These are phyloP conservation scores for Irpex rosettiformis DNA, from an alignment of 1,284 basidiomycete genomes.

Conservation along the genomic window DNA sequence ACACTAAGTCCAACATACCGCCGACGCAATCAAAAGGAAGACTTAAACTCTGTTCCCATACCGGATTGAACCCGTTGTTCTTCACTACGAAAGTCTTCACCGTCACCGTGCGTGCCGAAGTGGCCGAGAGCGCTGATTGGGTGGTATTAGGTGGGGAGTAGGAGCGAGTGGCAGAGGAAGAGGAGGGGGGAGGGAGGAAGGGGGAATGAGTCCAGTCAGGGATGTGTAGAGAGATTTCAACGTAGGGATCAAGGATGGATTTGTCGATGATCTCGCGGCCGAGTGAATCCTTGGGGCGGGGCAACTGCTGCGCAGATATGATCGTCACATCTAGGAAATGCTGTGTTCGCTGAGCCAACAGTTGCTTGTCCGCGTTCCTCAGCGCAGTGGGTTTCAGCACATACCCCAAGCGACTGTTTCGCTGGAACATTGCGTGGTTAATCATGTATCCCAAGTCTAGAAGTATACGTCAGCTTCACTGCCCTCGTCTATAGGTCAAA, in stretches of 20 bases:
- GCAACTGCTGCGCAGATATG: slow-evolving; percentile 93
- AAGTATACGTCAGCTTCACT: not conserved
- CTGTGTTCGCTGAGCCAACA: slow-evolving; percentile 50
- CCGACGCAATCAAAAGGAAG: slow-evolving; percentile 75
- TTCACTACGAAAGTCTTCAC: slow-evolving; percentile 62
- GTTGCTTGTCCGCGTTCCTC: slow-evolving; percentile 61
- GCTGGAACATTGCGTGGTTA: slow-evolving; percentile 93
- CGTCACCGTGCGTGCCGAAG: slow-evolving; percentile 45
- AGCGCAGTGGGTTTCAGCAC: slow-evolving; percentile 88
- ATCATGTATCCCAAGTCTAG: slow-evolving; percentile 85
- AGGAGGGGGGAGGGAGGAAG: slow-evolving; percentile 22
- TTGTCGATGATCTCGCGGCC: slow-evolving; percentile 63
- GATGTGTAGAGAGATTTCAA: slow-evolving; percentile 75
- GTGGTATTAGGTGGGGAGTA: slow-evolving; percentile 21
- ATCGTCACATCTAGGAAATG: slow-evolving; percentile 72
- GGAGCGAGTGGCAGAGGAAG: slow-evolving; percentile 12
- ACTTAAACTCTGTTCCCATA: slow-evolving; percentile 74
- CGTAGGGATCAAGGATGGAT: slow-evolving; percentile 66
- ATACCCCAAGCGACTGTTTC: slow-evolving; percentile 84
- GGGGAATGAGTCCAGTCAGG: slow-evolving; percentile 62
- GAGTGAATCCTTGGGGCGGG: slow-evolving; percentile 63
- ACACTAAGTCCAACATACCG: slow-evolving; percentile 78
- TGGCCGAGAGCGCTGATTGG: slow-evolving; percentile 25
- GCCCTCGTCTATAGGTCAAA: not conserved
- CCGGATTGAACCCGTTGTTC: slow-evolving; percentile 88